phyloP scores from a whole-genome alignment of 208 protist genomes.

The Trypanosoma cruzi region DNA sequence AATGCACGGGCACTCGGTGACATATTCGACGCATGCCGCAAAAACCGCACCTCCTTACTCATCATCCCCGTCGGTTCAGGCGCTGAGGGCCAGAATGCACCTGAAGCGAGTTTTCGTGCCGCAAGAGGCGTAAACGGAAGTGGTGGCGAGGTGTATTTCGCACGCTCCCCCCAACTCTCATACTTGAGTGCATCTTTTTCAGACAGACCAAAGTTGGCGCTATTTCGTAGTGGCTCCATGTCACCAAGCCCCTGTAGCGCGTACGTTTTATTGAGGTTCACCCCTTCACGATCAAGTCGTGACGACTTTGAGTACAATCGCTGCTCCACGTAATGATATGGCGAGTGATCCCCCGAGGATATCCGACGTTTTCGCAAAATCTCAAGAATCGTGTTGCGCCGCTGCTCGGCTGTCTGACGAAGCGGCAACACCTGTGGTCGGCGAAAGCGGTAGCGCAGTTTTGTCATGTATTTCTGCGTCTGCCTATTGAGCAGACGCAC shows the following conservation, averaged over 20 bases:
- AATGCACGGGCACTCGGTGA: constrained; percentile 80
- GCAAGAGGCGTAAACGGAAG: constrained; percentile 81
- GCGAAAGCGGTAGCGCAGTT: constrained; percentile 82
- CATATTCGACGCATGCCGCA: constrained; percentile 87
- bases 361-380: constrained; percentile 51
- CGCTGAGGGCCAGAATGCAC: constrained; percentile 86
- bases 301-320: constrained; percentile 62
- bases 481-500: constrained; percentile 42
- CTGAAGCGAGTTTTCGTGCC: constrained; percentile 83
- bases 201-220: constrained; percentile 81
- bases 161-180: constrained; percentile 58
- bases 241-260: constrained; percentile 91
- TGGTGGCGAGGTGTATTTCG: constrained; percentile 76
- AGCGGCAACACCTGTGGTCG: constrained; percentile 67
- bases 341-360: constrained; percentile 53
- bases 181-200: constrained; percentile 82
- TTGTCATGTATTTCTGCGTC: constrained; percentile 59
- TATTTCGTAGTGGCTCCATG: constrained; percentile 84
- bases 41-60: constrained; percentile 73
- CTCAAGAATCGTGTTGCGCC: constrained; percentile 68
- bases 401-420: constrained; percentile 72
- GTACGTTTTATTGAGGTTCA: constrained; percentile 83
- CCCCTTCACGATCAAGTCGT: constrained; percentile 79
- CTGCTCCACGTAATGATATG: no score
- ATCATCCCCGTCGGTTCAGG: constrained; percentile 80